A percentile compares a stretch with the other conserved stretches of the same genome.
phyloP scores from a whole-genome alignment of 108 stramenopile species.

The Parmales sp. region DNA sequence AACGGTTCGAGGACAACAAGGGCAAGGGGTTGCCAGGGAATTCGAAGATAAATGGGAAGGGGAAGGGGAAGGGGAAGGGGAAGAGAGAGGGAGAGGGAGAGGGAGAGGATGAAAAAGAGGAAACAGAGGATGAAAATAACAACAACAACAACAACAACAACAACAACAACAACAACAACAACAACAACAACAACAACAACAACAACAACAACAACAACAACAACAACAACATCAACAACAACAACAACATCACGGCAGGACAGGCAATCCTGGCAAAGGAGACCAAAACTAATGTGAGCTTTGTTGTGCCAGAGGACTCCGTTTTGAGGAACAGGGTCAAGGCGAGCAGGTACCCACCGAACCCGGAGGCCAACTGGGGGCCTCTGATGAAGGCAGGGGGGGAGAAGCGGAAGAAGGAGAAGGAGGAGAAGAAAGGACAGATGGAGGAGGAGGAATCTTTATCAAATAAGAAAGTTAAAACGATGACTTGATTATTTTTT shows the following conservation, averaged over 20 bases:
- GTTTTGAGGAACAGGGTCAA: constrained; percentile 25
- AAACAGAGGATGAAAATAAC: too few species aligned
- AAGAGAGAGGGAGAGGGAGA: too few species aligned
- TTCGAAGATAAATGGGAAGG: too few species aligned
- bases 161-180: too few species aligned
- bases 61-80: too few species aligned
- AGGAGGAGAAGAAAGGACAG: constrained; percentile 7
- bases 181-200: too few species aligned
- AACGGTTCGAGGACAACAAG: constrained; percentile 1
- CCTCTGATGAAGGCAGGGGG: constrained; percentile 66
- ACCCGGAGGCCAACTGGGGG: constrained; percentile 82
- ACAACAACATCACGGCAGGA: too few species aligned
- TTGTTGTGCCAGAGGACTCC: constrained; percentile 39
- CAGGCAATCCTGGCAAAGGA: constrained; percentile 58
- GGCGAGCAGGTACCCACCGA: constrained; percentile 55
- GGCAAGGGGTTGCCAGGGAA: not conserved
- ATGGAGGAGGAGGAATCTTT: not conserved
- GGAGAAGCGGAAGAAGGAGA: constrained; percentile 23
- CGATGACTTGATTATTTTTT: too few species aligned
- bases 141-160: too few species aligned
- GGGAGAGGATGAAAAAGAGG: not conserved
- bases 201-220: too few species aligned
- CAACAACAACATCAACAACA: too few species aligned
- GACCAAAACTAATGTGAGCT: constrained; percentile 52
- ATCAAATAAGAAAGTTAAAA: not conserved